Base-by-base conservation (phyloP, 129 eudicot genomes). In the Ambrosia artemisiifolia region DNA sequence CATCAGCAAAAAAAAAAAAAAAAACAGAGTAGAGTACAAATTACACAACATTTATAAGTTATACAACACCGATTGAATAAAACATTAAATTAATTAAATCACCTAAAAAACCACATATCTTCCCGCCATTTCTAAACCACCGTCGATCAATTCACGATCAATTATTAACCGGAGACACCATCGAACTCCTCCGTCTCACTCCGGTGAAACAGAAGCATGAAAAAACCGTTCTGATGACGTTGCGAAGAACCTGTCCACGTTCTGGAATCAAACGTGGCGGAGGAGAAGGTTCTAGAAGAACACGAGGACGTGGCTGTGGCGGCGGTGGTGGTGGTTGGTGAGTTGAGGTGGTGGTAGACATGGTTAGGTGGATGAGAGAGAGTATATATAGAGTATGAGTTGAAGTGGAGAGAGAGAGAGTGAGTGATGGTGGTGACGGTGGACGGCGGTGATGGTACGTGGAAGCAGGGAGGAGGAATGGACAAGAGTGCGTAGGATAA, bases 221-320 rank as follows among this genome's bases (percentile, higher is more conserved):
- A 16, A 79, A 75, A 50, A 72, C 78, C 14, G 69, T 2, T 32
- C 57, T 42, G 30, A 83, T 4, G 32, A 71, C 69, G 36, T 75
- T 75, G 38, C 79, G 79, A 2, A 83, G 68, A 7, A 83, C 84
- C 56, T 75, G 82, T 5, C 87, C 87, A 14, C 87, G 18, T 49
- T 64, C 49, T 3, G 87, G 87, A 55, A 83, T 79, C 79, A 70
- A 71, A 7, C 87, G 79, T 3, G 81, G 81, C 8, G 76, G 75
- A 5, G 72, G 30, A 2, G 70, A 67, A 50, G 76, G 73, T 64
- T 40, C 44, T 30, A 11, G 74, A 62, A n/a, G 28, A 24, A 24
- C 28, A 17, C 78, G 78, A 33, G 19, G 67, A 14, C 3, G 13
- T 19, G 70, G 28, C 28, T 24, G 28, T 24, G 28, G 28, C 28